Evolutionary conservation across 192 early-diverging fungal species (phyloP), one percentile per base, ranked within the genome.

Genomic region (Coemansia umbellata): DNA sequence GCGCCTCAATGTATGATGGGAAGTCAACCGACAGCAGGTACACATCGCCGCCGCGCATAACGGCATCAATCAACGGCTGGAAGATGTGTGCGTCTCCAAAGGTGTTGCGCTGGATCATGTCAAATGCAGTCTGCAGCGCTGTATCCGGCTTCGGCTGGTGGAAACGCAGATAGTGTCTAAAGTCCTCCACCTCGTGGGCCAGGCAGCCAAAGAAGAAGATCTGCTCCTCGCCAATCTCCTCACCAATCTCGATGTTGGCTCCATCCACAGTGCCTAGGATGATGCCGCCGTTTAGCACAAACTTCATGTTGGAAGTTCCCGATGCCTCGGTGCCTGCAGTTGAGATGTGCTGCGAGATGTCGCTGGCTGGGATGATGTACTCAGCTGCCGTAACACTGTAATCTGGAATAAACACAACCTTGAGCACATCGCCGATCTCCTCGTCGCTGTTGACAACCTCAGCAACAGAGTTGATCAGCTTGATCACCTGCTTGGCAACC

Each of bases 271-370:
- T 99, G 53, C 96, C 96, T 28, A 99, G 81, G 66, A 99, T 99
- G 47, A 97, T 73, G 54, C 96, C 96, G 53, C 96, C 94, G 73
- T 99, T 99, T 35, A 99, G 74, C 37, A 97, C 94, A 82, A 99
- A 99, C 82, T 99, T 98, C 94, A 99, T 99, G 82, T 99, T 99
- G 15, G 94, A 96, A 8, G 96, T 99, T 41, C 96, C 96, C 15
- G 94, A 96, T 15, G 94, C 96, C 74, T 99, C 96, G 9, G 94
- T 99, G 52, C 95, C 96, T 14, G 96, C 96, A 4, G 94, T 97
- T 21, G 96, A 99, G 67, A 99, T 99, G 77, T 99, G 96, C 82
- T 99, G 95, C 37, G 96, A 99, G 53, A 99, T 93, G 78, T 99
- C 96, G 57, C 89, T 94, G 33, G 96, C 96, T 3, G 96, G 96